Evolutionary conservation across 148 eudicot species (phyloP), one percentile per base, ranked within the genome.

Genomic region (Camellia lanceoleosa): DNA sequence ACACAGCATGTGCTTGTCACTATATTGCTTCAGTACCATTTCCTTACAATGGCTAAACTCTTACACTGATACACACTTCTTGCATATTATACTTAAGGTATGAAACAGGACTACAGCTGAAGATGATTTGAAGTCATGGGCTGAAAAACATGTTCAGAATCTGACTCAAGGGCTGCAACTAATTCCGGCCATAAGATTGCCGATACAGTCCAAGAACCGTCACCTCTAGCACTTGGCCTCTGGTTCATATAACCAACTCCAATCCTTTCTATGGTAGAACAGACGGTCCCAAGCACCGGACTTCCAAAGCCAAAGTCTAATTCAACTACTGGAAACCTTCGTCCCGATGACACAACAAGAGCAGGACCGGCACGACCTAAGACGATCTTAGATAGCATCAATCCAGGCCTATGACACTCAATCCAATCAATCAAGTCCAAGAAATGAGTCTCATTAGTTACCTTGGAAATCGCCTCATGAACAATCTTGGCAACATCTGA

Each of bases 201-300:
- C 2, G 87, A 85, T 4, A 85, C 82, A 43, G 80, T 82, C 87
- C 87, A 85, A 54, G 87, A 82, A 2, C 85, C 87, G 41, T 85
- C 85, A 10, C 74, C 82, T 18, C 51, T 72, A 8, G 84, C 87
- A 76, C 84, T 82, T 20, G 70, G 74, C 80, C 87, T 79, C n/a
- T 85, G 87, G 80, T 85, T 85, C 12, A 85, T 71, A 44, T 85
- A 85, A 5, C 87, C 87, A 75, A 82, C 87, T 63, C 87, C 87
- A 70, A 85, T 60, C 79, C 78, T 85, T 62, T 85, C 82, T 13
- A 84, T 81, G 12, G 87, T 84, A 0, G 87, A 81, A 56, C 84
- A 84, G 8, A 81, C 82, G 0, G 87, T 84, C 78, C 87, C 87
- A 5, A 84, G 79, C 66, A 81, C 81, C 8, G 87, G 87, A 54